phyloP scores from a whole-genome alignment of 2,329 filamentous ascomycete species.

The Verticillium nubilum region DNA sequence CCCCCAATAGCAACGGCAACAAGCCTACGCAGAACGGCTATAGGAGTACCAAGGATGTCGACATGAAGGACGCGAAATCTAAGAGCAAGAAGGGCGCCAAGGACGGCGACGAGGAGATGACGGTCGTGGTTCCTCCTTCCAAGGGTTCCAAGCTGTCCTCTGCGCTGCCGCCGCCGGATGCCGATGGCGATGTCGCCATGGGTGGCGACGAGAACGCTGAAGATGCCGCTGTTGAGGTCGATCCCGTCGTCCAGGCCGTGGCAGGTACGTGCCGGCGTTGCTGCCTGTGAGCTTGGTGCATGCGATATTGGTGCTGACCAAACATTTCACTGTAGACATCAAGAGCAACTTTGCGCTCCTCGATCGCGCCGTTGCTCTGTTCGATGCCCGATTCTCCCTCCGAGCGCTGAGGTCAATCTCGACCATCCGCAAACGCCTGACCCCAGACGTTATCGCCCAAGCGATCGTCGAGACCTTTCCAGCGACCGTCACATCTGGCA shows the following conservation, averaged over 20 bases:
- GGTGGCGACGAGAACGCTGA: slow-evolving; percentile 48
- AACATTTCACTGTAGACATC: slow-evolving; percentile 61
- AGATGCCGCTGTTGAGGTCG: slow-evolving; percentile 49
- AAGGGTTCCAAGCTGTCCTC: slow-evolving; percentile 58
- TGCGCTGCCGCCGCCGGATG: slow-evolving; percentile 49
- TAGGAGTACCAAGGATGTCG: slow-evolving; percentile 62
- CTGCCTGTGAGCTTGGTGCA: not conserved
- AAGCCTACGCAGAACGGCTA: slow-evolving; percentile 64
- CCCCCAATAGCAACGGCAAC: slow-evolving; percentile 66
- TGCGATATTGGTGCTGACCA: slow-evolving; percentile 8
- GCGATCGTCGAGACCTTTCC: slow-evolving; percentile 78
- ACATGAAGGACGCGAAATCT: slow-evolving; percentile 66
- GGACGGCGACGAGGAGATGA: slow-evolving; percentile 75
- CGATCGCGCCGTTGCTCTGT: slow-evolving; percentile 85
- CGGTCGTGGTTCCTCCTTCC: slow-evolving; percentile 70
- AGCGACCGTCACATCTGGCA: slow-evolving; percentile 51
- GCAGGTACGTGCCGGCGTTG: slow-evolving; percentile 41
- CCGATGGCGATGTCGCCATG: slow-evolving; percentile 68
- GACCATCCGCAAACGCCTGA: slow-evolving; percentile 86
- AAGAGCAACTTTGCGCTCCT: slow-evolving; percentile 89
- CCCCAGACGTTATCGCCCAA: slow-evolving; percentile 72
- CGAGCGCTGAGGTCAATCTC: slow-evolving; percentile 93
- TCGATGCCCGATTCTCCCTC: slow-evolving; percentile 92
- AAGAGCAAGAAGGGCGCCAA: slow-evolving; percentile 60
- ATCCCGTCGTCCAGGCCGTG: slow-evolving; percentile 55